Evolutionary conservation across 257 asterid species (phyloP).

Genomic region (Capsicum rhomboideum): DNA sequence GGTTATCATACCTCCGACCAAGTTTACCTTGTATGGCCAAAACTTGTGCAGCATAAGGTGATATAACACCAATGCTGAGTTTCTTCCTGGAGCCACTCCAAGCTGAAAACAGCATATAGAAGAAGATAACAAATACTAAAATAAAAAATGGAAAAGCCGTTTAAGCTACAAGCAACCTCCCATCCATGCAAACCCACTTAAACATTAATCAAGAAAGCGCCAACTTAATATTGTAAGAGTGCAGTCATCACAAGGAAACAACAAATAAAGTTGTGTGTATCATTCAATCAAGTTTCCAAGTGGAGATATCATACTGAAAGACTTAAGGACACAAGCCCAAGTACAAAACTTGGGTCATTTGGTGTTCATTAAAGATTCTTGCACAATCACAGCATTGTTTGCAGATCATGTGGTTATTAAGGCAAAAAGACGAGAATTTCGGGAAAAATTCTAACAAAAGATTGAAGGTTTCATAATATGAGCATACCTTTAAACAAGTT

Average conservation of each 20-base stretch:
- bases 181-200: neutral
- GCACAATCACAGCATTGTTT: neutral
- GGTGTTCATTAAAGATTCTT: neutral
- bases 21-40: conserved; percentile 34
- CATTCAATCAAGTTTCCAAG: neutral
- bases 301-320: neutral
- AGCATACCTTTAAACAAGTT: conserved; percentile 42
- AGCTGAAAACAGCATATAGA: conserved; percentile 15
- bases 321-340: neutral
- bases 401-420: neutral
- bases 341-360: neutral
- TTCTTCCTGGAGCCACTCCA: conserved; percentile 29
- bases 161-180: neutral
- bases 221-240: neutral
- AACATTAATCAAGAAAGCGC: neutral
- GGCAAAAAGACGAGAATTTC: neutral
- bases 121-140: neutral
- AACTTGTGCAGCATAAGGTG: conserved; percentile 73
- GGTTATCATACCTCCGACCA: conserved; percentile 15
- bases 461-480: neutral
- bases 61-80: conserved; percentile 56
- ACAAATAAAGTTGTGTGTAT: neutral
- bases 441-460: neutral
- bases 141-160: neutral
- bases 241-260: neutral